Conservation (phyloP, 495 filamentous ascomycete species). For the Tuber brumale region DNA sequence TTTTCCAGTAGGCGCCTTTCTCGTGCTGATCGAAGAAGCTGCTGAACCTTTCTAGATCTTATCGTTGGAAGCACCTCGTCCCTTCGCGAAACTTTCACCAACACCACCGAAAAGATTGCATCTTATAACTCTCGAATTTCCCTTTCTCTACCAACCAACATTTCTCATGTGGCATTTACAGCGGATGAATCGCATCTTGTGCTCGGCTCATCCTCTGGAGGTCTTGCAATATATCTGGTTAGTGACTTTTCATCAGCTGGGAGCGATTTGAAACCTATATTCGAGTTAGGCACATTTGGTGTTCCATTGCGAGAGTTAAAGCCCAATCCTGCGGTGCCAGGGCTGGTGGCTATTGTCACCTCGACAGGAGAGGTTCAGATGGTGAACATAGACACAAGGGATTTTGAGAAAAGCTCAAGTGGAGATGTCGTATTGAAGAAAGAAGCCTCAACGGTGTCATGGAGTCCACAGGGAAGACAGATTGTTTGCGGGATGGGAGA, state of each 20-base stretch:
- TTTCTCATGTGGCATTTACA: conserved; percentile 86
- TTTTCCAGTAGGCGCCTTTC: conserved; percentile 51
- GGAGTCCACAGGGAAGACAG: conserved; percentile 91
- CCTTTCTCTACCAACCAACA: conserved; percentile 62
- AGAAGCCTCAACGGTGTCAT: conserved; percentile 76
- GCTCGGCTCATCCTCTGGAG: conserved; percentile 73
- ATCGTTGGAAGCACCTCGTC: conserved; percentile 69
- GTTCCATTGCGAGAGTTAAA: conserved; percentile 64
- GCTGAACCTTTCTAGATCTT: conserved; percentile 46
- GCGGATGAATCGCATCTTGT: conserved; percentile 77
- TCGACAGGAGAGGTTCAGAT: conserved; percentile 71
- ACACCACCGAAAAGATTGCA: conserved; percentile 52
- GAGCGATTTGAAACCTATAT: conserved; percentile 45
- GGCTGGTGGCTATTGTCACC: conserved; percentile 73
- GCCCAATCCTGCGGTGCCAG: conserved; percentile 66
- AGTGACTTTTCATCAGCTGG: conserved; percentile 58
- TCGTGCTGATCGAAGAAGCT: conserved; percentile 5
- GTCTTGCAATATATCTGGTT: conserved; percentile 75
- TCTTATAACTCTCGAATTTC: conserved; percentile 70
- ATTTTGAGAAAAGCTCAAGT: conserved; percentile 54
- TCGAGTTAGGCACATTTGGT: conserved; percentile 71
- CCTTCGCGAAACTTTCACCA: conserved; percentile 67
- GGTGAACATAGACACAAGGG: conserved; percentile 66
- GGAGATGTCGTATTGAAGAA: conserved; percentile 59
- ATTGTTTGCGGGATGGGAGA: conserved; percentile 80